Conservation (phyloP, 495 filamentous ascomycete genomes). For the Daldinia childiae region DNA sequence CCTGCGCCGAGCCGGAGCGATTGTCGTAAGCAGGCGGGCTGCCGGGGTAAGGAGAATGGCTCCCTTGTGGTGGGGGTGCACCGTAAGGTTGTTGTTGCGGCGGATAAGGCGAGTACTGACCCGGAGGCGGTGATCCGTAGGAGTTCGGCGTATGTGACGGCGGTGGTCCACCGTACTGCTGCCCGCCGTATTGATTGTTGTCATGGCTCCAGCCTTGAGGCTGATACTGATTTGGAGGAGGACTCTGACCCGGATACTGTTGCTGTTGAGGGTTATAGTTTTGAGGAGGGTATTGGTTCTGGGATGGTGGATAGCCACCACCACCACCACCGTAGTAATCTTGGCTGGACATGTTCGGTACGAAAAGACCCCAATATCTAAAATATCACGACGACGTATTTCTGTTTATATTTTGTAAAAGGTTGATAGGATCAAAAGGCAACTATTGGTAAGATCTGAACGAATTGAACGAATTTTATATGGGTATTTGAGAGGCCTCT, state of each 20-base stretch:
- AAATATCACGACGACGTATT: background rate
- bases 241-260: slow-evolving; percentile 35
- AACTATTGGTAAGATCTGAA: background rate
- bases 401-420: background rate
- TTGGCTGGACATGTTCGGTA: slow-evolving; percentile 36
- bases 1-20: slow-evolving; percentile 25
- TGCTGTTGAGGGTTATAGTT: slow-evolving; percentile 29
- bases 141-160: slow-evolving; percentile 39
- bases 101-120: slow-evolving; percentile 40
- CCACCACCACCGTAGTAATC: slow-evolving; percentile 40
- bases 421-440: background rate
- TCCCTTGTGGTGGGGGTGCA: slow-evolving; percentile 31
- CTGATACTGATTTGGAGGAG: slow-evolving; percentile 33
- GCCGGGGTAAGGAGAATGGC: slow-evolving; percentile 36
- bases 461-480: background rate
- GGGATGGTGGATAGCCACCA: slow-evolving; percentile 35
- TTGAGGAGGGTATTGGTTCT: slow-evolving; percentile 29
- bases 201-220: slow-evolving; percentile 33
- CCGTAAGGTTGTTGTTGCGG: slow-evolving; percentile 39
- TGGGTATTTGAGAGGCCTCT: slow-evolving; percentile 1
- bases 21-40: slow-evolving; percentile 37
- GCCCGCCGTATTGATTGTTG: slow-evolving; percentile 29
- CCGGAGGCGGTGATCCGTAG: slow-evolving; percentile 40
- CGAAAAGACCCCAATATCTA: background rate
- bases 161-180: slow-evolving; percentile 31